These are phyloP conservation scores for Fusarium buxicola DNA, from an alignment of 2,329 filamentous ascomycete genomes.

Conservation along the genomic window DNA sequence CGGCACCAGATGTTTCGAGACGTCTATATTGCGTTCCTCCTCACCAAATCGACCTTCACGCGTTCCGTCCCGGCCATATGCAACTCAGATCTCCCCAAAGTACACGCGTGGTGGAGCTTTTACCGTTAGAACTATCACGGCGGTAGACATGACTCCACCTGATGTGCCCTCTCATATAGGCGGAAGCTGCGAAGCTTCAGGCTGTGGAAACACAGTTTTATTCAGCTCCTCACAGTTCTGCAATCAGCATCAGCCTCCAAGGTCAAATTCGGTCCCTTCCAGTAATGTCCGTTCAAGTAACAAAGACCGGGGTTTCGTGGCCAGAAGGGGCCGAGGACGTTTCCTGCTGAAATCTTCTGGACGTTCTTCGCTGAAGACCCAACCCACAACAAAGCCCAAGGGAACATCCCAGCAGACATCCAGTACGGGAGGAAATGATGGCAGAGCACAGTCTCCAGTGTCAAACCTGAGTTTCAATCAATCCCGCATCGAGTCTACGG, in stretches of 20 bases:
- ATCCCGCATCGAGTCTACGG: neutral
- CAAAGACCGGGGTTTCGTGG: slow-evolving; percentile 19
- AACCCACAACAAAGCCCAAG: slow-evolving; percentile 1
- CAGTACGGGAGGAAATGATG: neutral
- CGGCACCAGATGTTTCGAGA: neutral
- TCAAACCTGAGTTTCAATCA: neutral
- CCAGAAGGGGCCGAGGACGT: slow-evolving; percentile 29
- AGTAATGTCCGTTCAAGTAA: slow-evolving; percentile 2
- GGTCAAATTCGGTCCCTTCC: slow-evolving; percentile 3
- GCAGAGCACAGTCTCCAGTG: neutral
- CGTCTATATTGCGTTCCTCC: slow-evolving; percentile 2
- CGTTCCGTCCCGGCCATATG: slow-evolving; percentile 1
- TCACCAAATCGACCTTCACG: neutral
- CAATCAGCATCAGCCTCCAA: slow-evolving; percentile 18
- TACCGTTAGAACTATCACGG: slow-evolving; percentile 13
- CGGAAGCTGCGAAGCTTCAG: slow-evolving; percentile 27
- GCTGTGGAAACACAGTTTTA: slow-evolving; percentile 24
- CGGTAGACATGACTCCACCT: slow-evolving; percentile 32
- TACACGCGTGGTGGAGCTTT: slow-evolving; percentile 17
- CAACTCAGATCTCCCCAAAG: slow-evolving; percentile 3
- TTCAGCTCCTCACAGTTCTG: slow-evolving; percentile 31
- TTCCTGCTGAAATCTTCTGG: slow-evolving; percentile 13
- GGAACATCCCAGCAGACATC: neutral
- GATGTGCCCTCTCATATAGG: slow-evolving; percentile 25
- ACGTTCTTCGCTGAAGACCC: slow-evolving; percentile 16